Evolutionary conservation across 2,329 filamentous ascomycete species (phyloP).

Genomic region (Tolypocladium inflatum): DNA sequence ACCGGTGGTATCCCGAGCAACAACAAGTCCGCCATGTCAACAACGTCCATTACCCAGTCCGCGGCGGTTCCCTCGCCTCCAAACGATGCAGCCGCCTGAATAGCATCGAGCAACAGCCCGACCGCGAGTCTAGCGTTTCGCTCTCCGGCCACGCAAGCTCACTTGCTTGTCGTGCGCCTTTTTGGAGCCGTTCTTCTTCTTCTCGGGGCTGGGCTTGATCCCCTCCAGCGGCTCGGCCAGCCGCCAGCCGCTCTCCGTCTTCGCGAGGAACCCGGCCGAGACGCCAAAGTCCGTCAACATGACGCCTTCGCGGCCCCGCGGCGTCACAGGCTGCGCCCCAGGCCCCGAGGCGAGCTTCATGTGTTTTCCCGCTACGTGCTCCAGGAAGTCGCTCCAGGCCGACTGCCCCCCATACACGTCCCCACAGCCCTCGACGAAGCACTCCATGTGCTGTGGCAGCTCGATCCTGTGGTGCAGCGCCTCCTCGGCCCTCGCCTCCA

Average conservation of each 20-base stretch:
- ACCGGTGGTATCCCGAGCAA: background rate
- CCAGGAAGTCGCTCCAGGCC: constrained; percentile 75
- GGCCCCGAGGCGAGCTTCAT: constrained; percentile 40
- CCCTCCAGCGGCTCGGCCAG: background rate
- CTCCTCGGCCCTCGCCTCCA: constrained; percentile 45
- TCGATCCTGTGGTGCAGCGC: constrained; percentile 53
- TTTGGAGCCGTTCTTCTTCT: background rate
- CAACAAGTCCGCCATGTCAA: background rate
- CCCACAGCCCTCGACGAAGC: constrained; percentile 53
- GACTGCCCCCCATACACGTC: constrained; percentile 46
- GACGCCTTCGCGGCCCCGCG: background rate
- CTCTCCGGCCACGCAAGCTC: background rate
- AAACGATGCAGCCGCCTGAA: background rate
- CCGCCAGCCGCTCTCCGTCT: background rate
- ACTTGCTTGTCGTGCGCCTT: background rate
- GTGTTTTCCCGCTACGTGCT: constrained; percentile 78
- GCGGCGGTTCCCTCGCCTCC: background rate
- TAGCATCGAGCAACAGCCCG: no score
- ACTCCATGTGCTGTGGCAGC: constrained; percentile 50
- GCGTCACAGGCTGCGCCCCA: background rate
- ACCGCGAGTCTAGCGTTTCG: background rate
- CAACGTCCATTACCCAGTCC: background rate
- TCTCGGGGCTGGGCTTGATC: background rate
- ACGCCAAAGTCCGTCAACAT: background rate
- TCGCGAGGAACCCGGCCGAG: background rate